Evolutionary conservation across 2,329 filamentous ascomycete genomes (phyloP).

Genomic region (Verticillium tricorpus): DNA sequence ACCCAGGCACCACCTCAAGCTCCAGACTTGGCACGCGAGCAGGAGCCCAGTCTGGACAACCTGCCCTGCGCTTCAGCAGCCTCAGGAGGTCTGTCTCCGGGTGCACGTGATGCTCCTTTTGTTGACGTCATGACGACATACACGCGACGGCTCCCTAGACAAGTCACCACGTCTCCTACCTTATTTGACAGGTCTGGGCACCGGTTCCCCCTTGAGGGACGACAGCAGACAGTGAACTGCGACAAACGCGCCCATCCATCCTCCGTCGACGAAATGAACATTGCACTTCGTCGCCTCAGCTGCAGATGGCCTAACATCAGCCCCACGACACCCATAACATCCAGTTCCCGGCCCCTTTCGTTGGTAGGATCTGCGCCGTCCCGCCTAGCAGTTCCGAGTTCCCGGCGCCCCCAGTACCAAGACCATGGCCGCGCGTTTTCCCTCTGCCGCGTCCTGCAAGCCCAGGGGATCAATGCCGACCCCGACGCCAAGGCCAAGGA

Average conservation of each 20-base stretch:
- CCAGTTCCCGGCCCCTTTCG: background rate
- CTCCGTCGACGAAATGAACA: background rate
- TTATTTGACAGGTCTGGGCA: background rate
- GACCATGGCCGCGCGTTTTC: slow-evolving; percentile 3
- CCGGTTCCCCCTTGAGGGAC: background rate
- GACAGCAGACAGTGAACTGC: background rate
- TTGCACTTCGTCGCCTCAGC: background rate
- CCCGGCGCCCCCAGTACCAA: background rate
- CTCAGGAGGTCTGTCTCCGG: background rate
- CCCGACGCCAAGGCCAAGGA: slow-evolving; percentile 21
- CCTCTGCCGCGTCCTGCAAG: background rate
- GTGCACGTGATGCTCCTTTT: background rate
- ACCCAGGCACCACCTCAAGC: background rate
- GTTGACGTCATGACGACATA: background rate
- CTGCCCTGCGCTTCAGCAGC: background rate
- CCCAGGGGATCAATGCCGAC: background rate
- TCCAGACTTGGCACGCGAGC: background rate
- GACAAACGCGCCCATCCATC: background rate
- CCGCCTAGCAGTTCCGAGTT: slow-evolving; percentile 5
- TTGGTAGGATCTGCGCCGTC: background rate
- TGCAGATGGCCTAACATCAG: background rate
- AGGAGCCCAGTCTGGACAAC: background rate
- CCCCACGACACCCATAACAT: background rate
- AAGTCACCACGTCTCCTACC: background rate
- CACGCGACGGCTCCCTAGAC: background rate